Percentiles rank a stretch among this genome's conserved stretches.
phyloP scores from a whole-genome alignment of 1,284 basidiomycete genomes.

The Apiotrichum montevideense region DNA sequence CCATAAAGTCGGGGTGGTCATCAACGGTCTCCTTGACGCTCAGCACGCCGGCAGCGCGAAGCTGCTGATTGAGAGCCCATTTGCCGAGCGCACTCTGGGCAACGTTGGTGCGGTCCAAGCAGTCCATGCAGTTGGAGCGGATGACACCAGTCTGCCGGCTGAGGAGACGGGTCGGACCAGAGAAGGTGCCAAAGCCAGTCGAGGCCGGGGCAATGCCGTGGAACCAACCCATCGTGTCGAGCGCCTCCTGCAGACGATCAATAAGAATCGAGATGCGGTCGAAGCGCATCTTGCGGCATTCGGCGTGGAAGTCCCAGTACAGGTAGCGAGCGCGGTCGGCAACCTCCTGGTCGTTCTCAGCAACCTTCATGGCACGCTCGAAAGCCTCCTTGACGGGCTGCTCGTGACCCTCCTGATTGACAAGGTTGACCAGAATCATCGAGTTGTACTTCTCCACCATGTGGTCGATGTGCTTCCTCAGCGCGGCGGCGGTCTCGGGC shows the following conservation, averaged over 20 bases:
- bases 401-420: slow-evolving; percentile 94
- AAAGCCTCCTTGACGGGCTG: slow-evolving; percentile 94
- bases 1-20: slow-evolving; percentile 68
- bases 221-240: slow-evolving; percentile 64
- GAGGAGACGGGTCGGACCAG: slow-evolving; percentile 20
- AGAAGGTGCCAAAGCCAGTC: slow-evolving; percentile 10
- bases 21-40: slow-evolving; percentile 65
- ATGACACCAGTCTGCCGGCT: slow-evolving; percentile 47
- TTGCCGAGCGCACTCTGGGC: slow-evolving; percentile 84
- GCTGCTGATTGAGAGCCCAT: slow-evolving; percentile 73
- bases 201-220: slow-evolving; percentile 21
- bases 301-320: slow-evolving; percentile 97
- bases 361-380: slow-evolving; percentile 60
- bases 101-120: slow-evolving; percentile 94
- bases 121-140: slow-evolving; percentile 69
- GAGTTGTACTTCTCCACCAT: slow-evolving; percentile 73
- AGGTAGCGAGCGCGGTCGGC: slow-evolving; percentile 64
- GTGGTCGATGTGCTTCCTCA: slow-evolving; percentile 68
- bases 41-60: slow-evolving; percentile 66
- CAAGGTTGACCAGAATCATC: slow-evolving; percentile 79
- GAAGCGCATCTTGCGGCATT: slow-evolving; percentile 93
- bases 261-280: slow-evolving; percentile 82
- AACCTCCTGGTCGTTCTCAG: slow-evolving; percentile 33
- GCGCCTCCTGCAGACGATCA: slow-evolving; percentile 66
- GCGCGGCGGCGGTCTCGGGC: slow-evolving; percentile 69